Evolutionary conservation across 345 rosid species (phyloP), one percentile per base, ranked within the genome.

Genomic region (Laguncularia racemosa): DNA sequence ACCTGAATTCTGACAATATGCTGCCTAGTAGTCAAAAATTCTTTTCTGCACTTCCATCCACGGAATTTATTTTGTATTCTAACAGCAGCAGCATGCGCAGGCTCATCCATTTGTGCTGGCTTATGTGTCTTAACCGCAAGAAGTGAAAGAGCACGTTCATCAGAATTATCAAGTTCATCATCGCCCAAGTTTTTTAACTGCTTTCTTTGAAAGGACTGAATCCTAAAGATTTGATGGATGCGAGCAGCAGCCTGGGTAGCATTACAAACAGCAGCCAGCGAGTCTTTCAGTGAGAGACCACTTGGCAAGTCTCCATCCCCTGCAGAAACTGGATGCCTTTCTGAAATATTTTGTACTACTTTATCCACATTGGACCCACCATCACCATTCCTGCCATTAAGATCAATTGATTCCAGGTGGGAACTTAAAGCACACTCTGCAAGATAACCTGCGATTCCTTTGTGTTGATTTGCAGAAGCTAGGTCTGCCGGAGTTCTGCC

Each of bases 361-460:
- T 65, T 73, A 47, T 59, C 65, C 13, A 73, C 74, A 52, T 55
- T 64, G 33, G 44, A 58, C 23, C 67, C 64, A 28, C 15, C 61
- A 21, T 73, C 56, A 17, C 67, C 66, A 55, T 57, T 67, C 61
- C 58, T 63, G 14, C 75, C 77, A 52, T 83, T 77, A 65, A 92
- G 68, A 67, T 73, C 67, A 65, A 92, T 84, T 48, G 74, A 67
- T 33, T 71, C 57, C 59, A 89, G 80, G 48, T 77, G 89, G 12
- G 81, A 60, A 44, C 83, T 76, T 74, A 86, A 67, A 62, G 80
- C 71, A 68, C 73, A 84, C 61, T 86, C 98, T 23, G 98, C 93
- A 63, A 92, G 98, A 73, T 78, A 92, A 58, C 89, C 98, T 45
- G 96, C 84, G 50, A 86, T 92, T 67, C 96, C 98, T 81, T 86